phyloP scores from a whole-genome alignment of 768 basidiomycete genomes.

The Megacollybia marginata region DNA sequence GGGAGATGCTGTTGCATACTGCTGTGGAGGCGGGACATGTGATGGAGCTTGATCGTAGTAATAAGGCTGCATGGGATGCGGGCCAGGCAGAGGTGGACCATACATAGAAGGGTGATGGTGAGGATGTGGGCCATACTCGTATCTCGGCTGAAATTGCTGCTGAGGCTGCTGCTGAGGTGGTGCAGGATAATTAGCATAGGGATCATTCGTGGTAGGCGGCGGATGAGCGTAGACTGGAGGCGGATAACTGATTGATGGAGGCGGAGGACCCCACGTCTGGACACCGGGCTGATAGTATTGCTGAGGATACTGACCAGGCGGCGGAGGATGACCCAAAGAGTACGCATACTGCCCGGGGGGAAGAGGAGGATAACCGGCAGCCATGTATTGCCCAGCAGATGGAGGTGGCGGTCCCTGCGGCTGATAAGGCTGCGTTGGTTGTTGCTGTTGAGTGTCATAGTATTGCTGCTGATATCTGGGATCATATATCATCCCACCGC shows the following conservation, averaged over 20 bases:
- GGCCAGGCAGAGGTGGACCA: neutral
- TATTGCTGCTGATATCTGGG: neutral
- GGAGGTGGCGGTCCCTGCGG: conserved; percentile 2
- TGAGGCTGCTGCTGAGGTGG: neutral
- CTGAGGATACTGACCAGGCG: neutral
- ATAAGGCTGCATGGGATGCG: neutral
- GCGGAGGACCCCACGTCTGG: neutral
- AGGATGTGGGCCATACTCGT: conserved; percentile 5
- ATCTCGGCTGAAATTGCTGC: conserved; percentile 5
- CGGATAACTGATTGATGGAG: neutral
- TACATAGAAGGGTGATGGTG: conserved; percentile 6
- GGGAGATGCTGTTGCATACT: neutral
- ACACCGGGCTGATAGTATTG: neutral
- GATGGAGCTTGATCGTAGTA: neutral
- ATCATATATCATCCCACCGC: neutral
- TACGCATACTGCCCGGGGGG: neutral
- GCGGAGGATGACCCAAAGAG: neutral
- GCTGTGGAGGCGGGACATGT: conserved; percentile 5
- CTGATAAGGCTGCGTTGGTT: conserved; percentile 8
- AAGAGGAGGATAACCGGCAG: conserved; percentile 1
- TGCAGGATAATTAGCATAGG: neutral
- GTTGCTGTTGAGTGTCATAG: conserved; percentile 8
- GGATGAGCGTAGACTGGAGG: neutral
- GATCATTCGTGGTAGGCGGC: neutral
- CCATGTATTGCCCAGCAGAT: neutral